Base-by-base conservation (phyloP, 192 early-diverging fungal genomes). In the Rhizoclosmatium sp. region DNA sequence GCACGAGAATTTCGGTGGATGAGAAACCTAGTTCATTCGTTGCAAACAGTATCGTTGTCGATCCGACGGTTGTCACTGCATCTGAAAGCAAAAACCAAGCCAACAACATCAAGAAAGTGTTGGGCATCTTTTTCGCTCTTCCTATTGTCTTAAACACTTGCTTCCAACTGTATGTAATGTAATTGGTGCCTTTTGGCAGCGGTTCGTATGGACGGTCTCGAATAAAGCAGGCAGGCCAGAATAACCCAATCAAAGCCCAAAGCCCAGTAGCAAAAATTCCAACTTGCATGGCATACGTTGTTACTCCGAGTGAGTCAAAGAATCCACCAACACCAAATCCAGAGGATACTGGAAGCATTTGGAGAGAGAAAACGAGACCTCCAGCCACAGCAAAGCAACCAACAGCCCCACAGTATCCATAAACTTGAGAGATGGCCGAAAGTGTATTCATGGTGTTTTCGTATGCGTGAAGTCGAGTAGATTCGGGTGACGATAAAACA, bases 71-170 rank as follows among this genome's bases (percentile, higher is more conserved):
- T 16, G 59, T 68, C 7, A 80, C 56, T 16, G 62, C 72, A 74
- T 80, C 79, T 9, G 47, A 49, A 23, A 75, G 47, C 60, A 80
- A 16, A 47, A 80, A 80, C 71, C 65, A 80, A 14, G 79, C 71
- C 2, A 75, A 4, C 21, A 80, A 54, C 72, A 75, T 67, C 14
- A 75, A 41, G 51, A 80, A 75, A 19, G 73, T 75, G 42, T 80
- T 67, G 3, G 61, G 61, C 64, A 80, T 65, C 64, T 76, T 46
- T 39, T 47, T 19, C 9, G 78, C 78, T 19, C 46, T 31, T 44
- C 48, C 42, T 23, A 80, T 14, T 12, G 78, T 47, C 7, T 61
- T 46, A 14, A 16, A 59, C 58, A 80, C 42, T 42, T 62, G 10
- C 54, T 65, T 67, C 79, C 79, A 80, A 45, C 42, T 48, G 46